Evolutionary conservation across 2,329 filamentous ascomycete species (phyloP).

Genomic region (Teratosphaeria zuluensis): DNA sequence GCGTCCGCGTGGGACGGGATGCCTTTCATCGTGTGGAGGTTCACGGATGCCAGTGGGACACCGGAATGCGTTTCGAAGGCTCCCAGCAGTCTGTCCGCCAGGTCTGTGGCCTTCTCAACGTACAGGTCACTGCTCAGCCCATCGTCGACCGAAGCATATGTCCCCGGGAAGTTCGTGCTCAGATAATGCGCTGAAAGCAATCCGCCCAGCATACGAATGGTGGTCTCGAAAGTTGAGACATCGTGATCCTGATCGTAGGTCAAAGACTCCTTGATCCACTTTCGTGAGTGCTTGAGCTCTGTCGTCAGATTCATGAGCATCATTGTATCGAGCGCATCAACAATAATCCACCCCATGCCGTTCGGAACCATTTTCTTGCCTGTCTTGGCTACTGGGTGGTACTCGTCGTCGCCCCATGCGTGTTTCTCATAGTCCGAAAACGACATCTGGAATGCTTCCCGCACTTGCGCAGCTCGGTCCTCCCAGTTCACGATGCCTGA

Average conservation of each 20-base stretch:
- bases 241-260: constrained; percentile 88
- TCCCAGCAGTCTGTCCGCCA: constrained; percentile 76
- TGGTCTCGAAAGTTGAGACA: constrained; percentile 96
- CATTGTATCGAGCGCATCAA: constrained; percentile 90
- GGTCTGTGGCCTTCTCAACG: constrained; percentile 86
- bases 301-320: constrained; percentile 97
- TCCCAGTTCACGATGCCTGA: constrained; percentile 56
- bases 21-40: constrained; percentile 66
- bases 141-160: constrained; percentile 61
- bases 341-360: constrained; percentile 95
- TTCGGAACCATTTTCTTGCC: constrained; percentile 77
- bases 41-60: constrained; percentile 82
- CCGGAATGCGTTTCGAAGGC: constrained; percentile 84
- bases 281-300: constrained; percentile 69
- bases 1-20: constrained; percentile 73
- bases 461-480: constrained; percentile 67
- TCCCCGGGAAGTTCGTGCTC: constrained; percentile 69
- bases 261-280: constrained; percentile 76
- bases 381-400: constrained; percentile 68
- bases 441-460: constrained; percentile 80
- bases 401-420: constrained; percentile 90
- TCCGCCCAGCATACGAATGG: constrained; percentile 92
- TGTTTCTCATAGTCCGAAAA: constrained; percentile 90
- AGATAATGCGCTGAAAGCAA: constrained; percentile 89
- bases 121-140: constrained; percentile 79